phyloP scores from a whole-genome alignment of 768 basidiomycete genomes.

The Suillus variegatus region DNA sequence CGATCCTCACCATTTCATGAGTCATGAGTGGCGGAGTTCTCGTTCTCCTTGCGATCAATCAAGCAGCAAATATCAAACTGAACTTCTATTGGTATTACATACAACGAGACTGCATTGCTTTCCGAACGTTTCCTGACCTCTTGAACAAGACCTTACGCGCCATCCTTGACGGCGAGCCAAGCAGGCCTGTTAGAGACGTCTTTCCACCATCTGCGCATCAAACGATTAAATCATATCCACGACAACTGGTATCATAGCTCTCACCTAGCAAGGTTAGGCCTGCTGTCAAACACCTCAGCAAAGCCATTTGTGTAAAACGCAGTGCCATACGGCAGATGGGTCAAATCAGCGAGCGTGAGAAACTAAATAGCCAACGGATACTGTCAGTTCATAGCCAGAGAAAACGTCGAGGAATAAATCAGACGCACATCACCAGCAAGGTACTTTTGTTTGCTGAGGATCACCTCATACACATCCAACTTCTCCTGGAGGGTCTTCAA shows the following conservation, averaged over 20 bases:
- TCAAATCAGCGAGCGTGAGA: slow-evolving; percentile 61
- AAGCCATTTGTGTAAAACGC: slow-evolving; percentile 26
- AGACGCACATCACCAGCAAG: slow-evolving; percentile 54
- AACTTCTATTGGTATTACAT: neutral
- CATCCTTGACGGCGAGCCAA: slow-evolving; percentile 48
- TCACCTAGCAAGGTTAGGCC: slow-evolving; percentile 48
- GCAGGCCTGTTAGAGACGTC: slow-evolving; percentile 44
- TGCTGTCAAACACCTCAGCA: slow-evolving; percentile 29
- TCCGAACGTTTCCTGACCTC: neutral
- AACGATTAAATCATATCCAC: neutral
- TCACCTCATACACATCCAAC: slow-evolving; percentile 53
- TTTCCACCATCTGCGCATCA: slow-evolving; percentile 49
- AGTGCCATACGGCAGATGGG: slow-evolving; percentile 51
- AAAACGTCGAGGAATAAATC: neutral
- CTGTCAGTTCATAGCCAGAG: neutral
- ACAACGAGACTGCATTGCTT: neutral
- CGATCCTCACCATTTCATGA: neutral
- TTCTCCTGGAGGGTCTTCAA: slow-evolving; percentile 28
- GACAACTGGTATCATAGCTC: slow-evolving; percentile 1
- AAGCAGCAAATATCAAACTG: neutral
- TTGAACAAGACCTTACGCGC: slow-evolving; percentile 14
- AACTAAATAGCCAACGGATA: slow-evolving; percentile 20
- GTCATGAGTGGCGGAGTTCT: neutral
- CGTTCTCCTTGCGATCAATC: neutral
- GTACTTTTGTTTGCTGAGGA: slow-evolving; percentile 56